phyloP scores from a whole-genome alignment of 352 stramenopile species.

The Phytophthora idaei region DNA sequence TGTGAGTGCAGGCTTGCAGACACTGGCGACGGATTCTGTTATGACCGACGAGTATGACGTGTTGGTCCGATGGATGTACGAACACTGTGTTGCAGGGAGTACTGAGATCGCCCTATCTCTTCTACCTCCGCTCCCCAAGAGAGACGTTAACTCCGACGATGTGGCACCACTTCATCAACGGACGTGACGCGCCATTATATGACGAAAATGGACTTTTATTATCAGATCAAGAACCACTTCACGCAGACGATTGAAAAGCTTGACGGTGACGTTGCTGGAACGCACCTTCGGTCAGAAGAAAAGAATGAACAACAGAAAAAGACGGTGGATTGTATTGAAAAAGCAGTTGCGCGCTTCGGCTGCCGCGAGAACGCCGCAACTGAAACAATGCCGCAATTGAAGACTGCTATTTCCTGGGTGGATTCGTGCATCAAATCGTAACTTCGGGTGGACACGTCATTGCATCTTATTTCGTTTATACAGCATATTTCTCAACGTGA shows the following conservation, averaged over 20 bases:
- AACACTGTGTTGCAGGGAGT: not conserved
- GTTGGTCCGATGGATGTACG: not conserved
- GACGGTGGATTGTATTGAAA: not conserved
- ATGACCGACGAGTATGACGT: not conserved
- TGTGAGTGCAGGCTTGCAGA: not conserved
- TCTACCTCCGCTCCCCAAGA: not conserved
- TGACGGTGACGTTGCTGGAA: not conserved
- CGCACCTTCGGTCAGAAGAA: not conserved
- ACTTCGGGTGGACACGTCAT: not conserved
- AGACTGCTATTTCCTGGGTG: conserved; percentile 1
- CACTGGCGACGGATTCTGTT: not conserved
- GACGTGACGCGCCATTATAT: not conserved
- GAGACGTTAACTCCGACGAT: not conserved
- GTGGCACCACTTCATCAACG: not conserved
- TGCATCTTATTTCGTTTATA: too few species aligned
- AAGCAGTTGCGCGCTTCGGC: not conserved
- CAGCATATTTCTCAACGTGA: too few species aligned
- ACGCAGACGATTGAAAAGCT: not conserved
- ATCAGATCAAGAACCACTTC: not conserved
- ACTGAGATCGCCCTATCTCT: not conserved
- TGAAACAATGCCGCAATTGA: not conserved
- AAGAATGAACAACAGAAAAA: not conserved
- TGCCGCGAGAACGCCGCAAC: not conserved
- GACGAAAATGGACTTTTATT: not conserved
- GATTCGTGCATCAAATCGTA: not conserved